phyloP scores from a whole-genome alignment of 2,329 filamentous ascomycete species.

The Pseudocercospora pini-densiflorae region DNA sequence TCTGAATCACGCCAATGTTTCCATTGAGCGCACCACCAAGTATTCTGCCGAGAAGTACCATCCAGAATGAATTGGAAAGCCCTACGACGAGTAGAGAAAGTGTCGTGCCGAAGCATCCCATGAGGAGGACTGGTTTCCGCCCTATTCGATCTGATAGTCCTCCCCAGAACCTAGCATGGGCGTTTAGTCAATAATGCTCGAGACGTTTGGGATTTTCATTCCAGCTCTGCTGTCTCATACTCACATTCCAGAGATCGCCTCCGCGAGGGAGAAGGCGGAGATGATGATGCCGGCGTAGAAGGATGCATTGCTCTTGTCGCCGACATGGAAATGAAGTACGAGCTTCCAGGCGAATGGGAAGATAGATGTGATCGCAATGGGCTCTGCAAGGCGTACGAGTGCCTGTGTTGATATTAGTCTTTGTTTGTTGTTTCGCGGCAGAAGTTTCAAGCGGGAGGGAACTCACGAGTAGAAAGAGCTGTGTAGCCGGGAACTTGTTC shows the following conservation, averaged over 20 bases:
- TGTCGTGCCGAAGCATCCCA: conserved; percentile 83
- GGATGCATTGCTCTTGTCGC: conserved; percentile 74
- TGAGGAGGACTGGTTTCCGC: conserved; percentile 80
- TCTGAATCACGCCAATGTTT: conserved; percentile 77
- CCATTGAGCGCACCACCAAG: conserved; percentile 85
- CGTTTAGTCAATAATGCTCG: not conserved
- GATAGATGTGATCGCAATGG: conserved; percentile 90
- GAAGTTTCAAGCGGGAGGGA: conserved; percentile 22
- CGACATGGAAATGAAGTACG: conserved; percentile 75
- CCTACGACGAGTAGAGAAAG: conserved; percentile 82
- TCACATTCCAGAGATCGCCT: conserved; percentile 78
- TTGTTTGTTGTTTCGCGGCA: not conserved
- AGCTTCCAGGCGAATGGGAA: conserved; percentile 90
- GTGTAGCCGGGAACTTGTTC: conserved; percentile 77
- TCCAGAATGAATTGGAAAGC: conserved; percentile 80
- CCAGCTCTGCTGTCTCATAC: conserved; percentile 18
- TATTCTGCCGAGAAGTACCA: conserved; percentile 75
- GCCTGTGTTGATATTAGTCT: conserved; percentile 56
- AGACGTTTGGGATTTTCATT: not conserved
- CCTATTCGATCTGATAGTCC: conserved; percentile 79
- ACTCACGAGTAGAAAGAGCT: conserved; percentile 84
- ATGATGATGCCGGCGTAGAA: conserved; percentile 89
- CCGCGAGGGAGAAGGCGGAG: conserved; percentile 80
- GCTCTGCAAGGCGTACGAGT: conserved; percentile 90
- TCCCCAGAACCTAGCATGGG: conserved; percentile 69